These are phyloP conservation scores for Lolium rigidum DNA, from an alignment of 176 grass and related monocot species.

Conservation along the genomic window DNA sequence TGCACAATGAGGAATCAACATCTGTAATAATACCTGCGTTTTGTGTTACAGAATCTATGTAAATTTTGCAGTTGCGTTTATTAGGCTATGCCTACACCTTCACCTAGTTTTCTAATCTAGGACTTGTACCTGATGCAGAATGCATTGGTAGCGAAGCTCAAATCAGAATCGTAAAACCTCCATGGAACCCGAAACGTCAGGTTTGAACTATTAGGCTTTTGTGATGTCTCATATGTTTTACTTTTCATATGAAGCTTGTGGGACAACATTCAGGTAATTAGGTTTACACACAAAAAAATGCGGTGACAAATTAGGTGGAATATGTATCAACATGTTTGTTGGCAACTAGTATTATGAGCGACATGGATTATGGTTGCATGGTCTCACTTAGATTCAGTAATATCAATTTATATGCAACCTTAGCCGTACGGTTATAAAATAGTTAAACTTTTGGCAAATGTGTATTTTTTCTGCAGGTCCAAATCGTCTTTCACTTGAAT, in stretches of 20 bases:
- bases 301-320: neutral
- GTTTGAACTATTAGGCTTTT: slow-evolving; percentile 46
- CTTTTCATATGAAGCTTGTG: slow-evolving; percentile 18
- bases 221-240: neutral
- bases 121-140: slow-evolving; percentile 54
- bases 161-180: slow-evolving; percentile 66
- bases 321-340: neutral
- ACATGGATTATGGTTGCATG: neutral
- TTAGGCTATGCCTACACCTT: neutral
- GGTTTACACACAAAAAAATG: neutral
- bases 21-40: neutral
- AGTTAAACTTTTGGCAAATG: neutral
- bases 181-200: slow-evolving; percentile 56
- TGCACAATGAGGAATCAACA: neutral
- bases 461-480: neutral
- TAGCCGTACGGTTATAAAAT: neutral
- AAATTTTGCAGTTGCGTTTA: neutral
- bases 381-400: neutral
- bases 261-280: neutral
- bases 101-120: slow-evolving; percentile 15
- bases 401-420: neutral
- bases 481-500: neutral
- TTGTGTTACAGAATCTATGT: neutral
- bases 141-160: slow-evolving; percentile 72
- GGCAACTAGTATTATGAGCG: neutral